These are phyloP conservation scores for Intubia oerlemansii DNA, from an alignment of 2,329 filamentous ascomycete species.

Conservation along the genomic window DNA sequence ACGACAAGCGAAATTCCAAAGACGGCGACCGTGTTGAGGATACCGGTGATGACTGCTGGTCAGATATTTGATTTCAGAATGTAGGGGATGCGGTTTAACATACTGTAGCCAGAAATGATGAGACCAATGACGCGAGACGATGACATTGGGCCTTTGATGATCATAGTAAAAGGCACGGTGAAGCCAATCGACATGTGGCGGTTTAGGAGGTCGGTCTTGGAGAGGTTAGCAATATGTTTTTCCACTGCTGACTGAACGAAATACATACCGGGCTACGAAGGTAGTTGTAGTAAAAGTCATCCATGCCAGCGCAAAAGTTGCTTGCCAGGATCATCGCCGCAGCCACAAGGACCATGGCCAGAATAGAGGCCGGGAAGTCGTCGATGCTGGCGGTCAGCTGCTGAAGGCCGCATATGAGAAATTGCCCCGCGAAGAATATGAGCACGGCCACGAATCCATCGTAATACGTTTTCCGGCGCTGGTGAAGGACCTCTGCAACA, in stretches of 20 bases:
- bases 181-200: slow-evolving; percentile 28
- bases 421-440: slow-evolving; percentile 20
- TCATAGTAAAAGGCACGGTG: slow-evolving; percentile 25
- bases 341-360: slow-evolving; percentile 23
- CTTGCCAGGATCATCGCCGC: slow-evolving; percentile 12
- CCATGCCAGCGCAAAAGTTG: slow-evolving; percentile 8
- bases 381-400: slow-evolving; percentile 12
- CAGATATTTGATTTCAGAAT: no score
- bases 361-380: slow-evolving; percentile 25
- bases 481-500: background rate
- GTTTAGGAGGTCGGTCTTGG: slow-evolving; percentile 27
- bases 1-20: slow-evolving; percentile 11
- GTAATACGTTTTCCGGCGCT: slow-evolving; percentile 1
- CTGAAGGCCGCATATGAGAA: slow-evolving; percentile 24
- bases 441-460: slow-evolving; percentile 14
- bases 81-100: no score
- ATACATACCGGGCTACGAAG: slow-evolving; percentile 7
- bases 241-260: no score
- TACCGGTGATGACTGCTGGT: slow-evolving; percentile 12
- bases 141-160: slow-evolving; percentile 16
- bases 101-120: slow-evolving; percentile 23
- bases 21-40: slow-evolving; percentile 12
- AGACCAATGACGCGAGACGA: slow-evolving; percentile 16
- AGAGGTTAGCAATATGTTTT: no score
- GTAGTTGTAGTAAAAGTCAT: slow-evolving; percentile 10